A percentile compares a stretch with the other conserved stretches of the same genome.
Evolutionary conservation across 352 stramenopile genomes (phyloP).

Genomic region (Globisporangium orthogonon): DNA sequence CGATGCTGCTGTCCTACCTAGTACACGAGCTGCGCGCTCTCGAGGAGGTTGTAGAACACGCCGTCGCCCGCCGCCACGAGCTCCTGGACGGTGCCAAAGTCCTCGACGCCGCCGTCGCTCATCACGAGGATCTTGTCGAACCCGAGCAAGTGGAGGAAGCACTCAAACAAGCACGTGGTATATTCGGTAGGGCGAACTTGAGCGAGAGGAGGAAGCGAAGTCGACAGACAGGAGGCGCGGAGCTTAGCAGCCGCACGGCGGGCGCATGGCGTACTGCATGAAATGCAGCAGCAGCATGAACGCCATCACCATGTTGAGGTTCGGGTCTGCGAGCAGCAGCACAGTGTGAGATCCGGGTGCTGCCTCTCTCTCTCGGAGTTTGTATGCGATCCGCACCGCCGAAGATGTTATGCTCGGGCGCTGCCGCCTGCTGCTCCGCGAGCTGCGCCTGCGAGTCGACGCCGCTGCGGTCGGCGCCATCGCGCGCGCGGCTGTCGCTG

Average conservation of each 20-base stretch:
- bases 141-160: constrained; percentile 54
- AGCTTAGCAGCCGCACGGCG: constrained; percentile 73
- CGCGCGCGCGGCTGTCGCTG: constrained; percentile 6
- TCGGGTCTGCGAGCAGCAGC: constrained; percentile 46
- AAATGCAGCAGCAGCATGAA: constrained; percentile 84
- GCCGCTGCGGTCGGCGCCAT: constrained; percentile 2
- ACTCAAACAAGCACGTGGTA: not conserved
- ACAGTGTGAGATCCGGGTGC: not conserved
- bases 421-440: constrained; percentile 14
- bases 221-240: not conserved
- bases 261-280: constrained; percentile 84
- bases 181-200: not conserved
- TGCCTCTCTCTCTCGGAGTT: too few species aligned
- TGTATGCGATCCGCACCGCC: constrained; percentile 36
- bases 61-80: constrained; percentile 28
- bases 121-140: constrained; percentile 89
- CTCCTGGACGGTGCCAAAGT: constrained; percentile 36
- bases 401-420: constrained; percentile 78
- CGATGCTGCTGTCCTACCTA: not conserved
- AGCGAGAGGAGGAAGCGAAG: too few species aligned
- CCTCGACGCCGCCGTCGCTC: constrained; percentile 52
- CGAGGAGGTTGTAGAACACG: constrained; percentile 40
- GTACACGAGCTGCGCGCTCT: constrained; percentile 35
- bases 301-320: constrained; percentile 83
- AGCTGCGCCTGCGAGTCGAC: constrained; percentile 19